Conservation (phyloP, 164 flowering plant species). For the Sextonia rubra region DNA sequence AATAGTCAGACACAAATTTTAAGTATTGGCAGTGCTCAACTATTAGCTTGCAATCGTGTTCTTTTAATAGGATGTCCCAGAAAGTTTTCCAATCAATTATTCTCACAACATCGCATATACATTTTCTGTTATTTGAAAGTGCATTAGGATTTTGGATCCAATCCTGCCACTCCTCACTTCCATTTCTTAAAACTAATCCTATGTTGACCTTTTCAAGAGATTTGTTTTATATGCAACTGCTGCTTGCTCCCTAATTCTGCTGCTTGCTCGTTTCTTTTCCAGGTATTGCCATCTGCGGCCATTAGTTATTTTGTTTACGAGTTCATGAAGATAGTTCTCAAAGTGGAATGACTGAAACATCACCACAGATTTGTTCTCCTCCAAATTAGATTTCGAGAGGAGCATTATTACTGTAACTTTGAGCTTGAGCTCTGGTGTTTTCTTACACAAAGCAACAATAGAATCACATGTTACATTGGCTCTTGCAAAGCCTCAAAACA, state of each 20-base stretch:
- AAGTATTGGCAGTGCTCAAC: no score
- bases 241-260: not conserved
- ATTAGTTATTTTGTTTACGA: constrained; percentile 89
- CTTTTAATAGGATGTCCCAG: no score
- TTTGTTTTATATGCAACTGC: no score
- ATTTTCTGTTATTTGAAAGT: no score
- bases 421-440: not conserved
- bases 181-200: not conserved
- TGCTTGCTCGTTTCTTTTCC: constrained; percentile 13
- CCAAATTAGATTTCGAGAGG: not conserved
- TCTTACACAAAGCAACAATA: not conserved
- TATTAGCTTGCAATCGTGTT: no score
- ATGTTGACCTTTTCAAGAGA: not conserved
- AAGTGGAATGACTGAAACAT: constrained; percentile 51
- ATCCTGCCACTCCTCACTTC: not conserved
- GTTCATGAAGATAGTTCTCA: constrained; percentile 84
- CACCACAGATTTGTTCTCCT: not conserved
- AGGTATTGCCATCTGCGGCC: constrained; percentile 92
- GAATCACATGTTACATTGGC: not conserved
- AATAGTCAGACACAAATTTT: no score
- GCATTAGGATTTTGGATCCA: no score
- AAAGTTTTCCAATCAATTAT: no score
- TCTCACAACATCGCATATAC: no score
- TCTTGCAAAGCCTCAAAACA: not conserved
- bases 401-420: not conserved